These are phyloP conservation scores for Phytopythium delawarense DNA, from an alignment of 352 stramenopile species.

Conservation along the genomic window DNA sequence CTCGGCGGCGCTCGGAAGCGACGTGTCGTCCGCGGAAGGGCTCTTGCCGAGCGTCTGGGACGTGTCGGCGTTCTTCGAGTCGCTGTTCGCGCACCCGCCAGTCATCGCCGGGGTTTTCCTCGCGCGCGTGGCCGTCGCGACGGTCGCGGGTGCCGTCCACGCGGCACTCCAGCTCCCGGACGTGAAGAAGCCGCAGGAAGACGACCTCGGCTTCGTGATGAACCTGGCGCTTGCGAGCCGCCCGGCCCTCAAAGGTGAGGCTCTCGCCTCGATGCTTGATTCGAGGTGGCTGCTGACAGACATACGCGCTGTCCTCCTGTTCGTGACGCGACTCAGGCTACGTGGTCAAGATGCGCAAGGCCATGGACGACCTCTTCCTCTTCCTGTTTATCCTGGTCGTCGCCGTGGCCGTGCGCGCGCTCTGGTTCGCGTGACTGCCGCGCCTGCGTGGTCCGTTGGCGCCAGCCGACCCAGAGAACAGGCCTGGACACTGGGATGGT, in stretches of 20 bases:
- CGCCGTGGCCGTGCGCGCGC: conserved; percentile 34
- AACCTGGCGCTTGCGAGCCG: conserved; percentile 59
- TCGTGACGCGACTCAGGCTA: conserved; percentile 31
- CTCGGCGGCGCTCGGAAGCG: conserved; percentile 16
- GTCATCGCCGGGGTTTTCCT: conserved; percentile 60
- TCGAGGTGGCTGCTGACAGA: neutral
- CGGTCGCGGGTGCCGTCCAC: conserved; percentile 32
- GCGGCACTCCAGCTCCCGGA: conserved; percentile 44
- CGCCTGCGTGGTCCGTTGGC: neutral
- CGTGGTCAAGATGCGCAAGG: conserved; percentile 60
- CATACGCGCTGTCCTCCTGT: neutral
- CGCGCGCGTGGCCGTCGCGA: conserved; percentile 46
- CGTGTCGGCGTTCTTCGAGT: conserved; percentile 43
- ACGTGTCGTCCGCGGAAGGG: conserved; percentile 16
- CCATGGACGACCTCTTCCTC: conserved; percentile 68
- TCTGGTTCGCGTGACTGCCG: conserved; percentile 24
- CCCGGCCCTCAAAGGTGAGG: conserved; percentile 56
- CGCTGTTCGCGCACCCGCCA: conserved; percentile 49
- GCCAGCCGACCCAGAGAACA: neutral
- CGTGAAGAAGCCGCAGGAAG: conserved; percentile 59
- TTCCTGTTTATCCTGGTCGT: conserved; percentile 68
- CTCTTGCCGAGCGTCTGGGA: conserved; percentile 55
- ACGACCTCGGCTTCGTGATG: conserved; percentile 55
- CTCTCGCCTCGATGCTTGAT: neutral
- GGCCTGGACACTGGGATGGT: neutral